Percentiles rank a stretch among this genome's conserved stretches.
Evolutionary conservation across 2,329 filamentous ascomycete genomes (phyloP).

Genomic region (Xylariomycetidae sp.): DNA sequence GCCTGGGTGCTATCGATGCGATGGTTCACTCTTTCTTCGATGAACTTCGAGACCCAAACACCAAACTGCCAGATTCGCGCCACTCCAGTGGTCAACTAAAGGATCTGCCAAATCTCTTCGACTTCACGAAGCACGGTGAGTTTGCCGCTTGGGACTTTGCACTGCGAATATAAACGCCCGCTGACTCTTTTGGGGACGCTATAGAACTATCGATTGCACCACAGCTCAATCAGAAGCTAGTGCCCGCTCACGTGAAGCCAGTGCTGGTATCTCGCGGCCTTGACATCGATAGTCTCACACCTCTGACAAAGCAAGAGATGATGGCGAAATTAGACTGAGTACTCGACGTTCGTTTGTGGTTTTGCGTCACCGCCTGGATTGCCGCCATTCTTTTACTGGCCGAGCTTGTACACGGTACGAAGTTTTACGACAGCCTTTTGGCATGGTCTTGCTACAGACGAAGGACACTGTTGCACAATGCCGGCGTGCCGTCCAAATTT

Average conservation of each 20-base stretch:
- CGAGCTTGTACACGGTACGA: constrained; percentile 21
- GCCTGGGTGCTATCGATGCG: constrained; percentile 86
- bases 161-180: constrained; percentile 7
- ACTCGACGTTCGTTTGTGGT: no score
- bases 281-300: constrained; percentile 90
- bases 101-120: constrained; percentile 83
- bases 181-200: constrained; percentile 17
- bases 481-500: no score
- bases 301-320: constrained; percentile 92
- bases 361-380: constrained; percentile 27
- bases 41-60: constrained; percentile 86
- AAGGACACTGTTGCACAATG: no score
- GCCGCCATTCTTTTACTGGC: constrained; percentile 26
- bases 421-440: no score
- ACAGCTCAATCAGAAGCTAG: constrained; percentile 79
- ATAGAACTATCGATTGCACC: constrained; percentile 94
- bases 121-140: constrained; percentile 92
- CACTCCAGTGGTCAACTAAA: constrained; percentile 75
- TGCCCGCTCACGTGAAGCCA: constrained; percentile 76
- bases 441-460: no score
- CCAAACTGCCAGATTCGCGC: constrained; percentile 88
- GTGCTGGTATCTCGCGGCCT: constrained; percentile 72
- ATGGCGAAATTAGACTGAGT: constrained; percentile 94
- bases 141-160: constrained; percentile 2
- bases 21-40: constrained; percentile 99